Conservation (phyloP, 1,284 basidiomycete species). For the Gastroboletus turbinatus region DNA sequence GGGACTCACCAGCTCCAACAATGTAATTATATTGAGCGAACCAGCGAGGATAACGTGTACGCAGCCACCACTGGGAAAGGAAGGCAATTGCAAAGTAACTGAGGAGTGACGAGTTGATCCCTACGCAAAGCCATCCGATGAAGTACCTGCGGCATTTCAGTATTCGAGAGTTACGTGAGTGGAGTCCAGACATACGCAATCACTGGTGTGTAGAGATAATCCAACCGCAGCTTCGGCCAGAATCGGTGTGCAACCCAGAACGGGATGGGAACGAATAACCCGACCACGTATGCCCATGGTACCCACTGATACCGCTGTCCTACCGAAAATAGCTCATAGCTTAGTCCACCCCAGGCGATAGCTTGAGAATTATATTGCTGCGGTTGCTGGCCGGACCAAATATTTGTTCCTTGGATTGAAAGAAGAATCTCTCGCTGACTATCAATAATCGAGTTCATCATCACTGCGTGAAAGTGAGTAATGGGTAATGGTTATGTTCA, state of each 20-base stretch:
- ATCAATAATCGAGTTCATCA: slow-evolving; percentile 59
- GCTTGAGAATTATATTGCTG: slow-evolving; percentile 62
- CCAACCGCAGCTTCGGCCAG: slow-evolving; percentile 40
- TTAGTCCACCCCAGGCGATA: slow-evolving; percentile 64
- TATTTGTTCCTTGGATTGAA: slow-evolving; percentile 48
- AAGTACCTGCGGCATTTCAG: slow-evolving; percentile 32
- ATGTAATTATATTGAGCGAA: slow-evolving; percentile 52
- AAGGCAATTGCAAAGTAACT: slow-evolving; percentile 50
- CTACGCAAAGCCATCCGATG: slow-evolving; percentile 48
- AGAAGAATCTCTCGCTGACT: slow-evolving; percentile 50
- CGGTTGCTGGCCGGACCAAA: slow-evolving; percentile 61
- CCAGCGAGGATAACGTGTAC: slow-evolving; percentile 57
- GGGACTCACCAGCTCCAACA: slow-evolving; percentile 40
- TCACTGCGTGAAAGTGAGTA: slow-evolving; percentile 19
- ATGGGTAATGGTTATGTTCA: background rate
- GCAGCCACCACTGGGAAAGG: slow-evolving; percentile 56
- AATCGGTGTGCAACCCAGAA: slow-evolving; percentile 54
- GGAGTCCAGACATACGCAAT: slow-evolving; percentile 35
- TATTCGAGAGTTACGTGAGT: background rate
- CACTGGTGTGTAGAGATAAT: slow-evolving; percentile 47
- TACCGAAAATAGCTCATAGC: slow-evolving; percentile 53
- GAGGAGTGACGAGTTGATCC: slow-evolving; percentile 48
- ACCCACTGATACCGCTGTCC: slow-evolving; percentile 59
- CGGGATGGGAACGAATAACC: slow-evolving; percentile 51
- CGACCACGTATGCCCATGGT: slow-evolving; percentile 54